Evolutionary conservation across 768 basidiomycete species (phyloP).

Genomic region (Auriscalpium vulgare): DNA sequence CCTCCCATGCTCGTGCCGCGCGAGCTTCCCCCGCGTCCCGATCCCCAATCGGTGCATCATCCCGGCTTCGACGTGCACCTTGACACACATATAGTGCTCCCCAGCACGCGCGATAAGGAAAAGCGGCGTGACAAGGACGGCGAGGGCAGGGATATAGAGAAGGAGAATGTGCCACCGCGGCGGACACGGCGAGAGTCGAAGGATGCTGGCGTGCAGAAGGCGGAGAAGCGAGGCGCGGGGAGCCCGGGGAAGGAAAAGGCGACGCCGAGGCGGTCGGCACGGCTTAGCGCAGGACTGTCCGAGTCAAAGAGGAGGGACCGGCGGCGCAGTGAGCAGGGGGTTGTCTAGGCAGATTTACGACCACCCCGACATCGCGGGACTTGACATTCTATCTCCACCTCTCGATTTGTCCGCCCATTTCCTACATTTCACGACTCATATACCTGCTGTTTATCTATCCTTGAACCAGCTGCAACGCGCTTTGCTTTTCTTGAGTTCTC

Average conservation of each 20-base stretch:
- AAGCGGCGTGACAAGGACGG: neutral
- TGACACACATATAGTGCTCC: constrained; percentile 14
- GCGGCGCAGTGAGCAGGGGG: no score
- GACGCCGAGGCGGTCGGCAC: neutral
- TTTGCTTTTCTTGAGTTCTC: no score
- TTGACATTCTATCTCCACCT: no score
- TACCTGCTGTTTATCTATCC: no score
- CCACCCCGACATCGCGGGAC: no score
- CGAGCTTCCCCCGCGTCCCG: constrained; percentile 5
- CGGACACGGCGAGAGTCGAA: neutral
- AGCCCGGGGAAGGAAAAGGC: neutral
- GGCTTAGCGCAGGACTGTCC: neutral
- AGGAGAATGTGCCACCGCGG: constrained; percentile 15
- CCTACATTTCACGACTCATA: no score
- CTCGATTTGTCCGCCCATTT: no score
- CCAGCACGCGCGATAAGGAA: constrained; percentile 1
- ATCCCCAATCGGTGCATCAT: constrained; percentile 14
- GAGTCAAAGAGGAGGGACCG: no score
- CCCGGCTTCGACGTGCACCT: constrained; percentile 15
- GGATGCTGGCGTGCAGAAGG: neutral
- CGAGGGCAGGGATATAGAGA: constrained; percentile 1
- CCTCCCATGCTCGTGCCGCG: constrained; percentile 5
- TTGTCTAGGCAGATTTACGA: no score
- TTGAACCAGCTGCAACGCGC: no score
- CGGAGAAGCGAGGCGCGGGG: neutral